phyloP scores from a whole-genome alignment of 2,329 filamentous ascomycete genomes.

The Epichloe typhina region DNA sequence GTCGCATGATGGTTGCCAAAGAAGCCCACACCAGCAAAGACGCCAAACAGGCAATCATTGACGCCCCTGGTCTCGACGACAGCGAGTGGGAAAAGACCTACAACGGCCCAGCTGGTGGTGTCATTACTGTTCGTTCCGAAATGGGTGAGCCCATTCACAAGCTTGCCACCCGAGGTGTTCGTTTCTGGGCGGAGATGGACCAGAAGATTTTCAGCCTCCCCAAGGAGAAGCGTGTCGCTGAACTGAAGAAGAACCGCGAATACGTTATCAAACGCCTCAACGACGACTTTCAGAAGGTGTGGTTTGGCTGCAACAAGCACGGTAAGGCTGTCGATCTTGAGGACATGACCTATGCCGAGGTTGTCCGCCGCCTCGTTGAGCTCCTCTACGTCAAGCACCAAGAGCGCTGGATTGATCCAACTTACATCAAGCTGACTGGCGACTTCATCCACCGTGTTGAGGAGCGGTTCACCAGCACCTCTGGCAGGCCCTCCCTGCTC shows the following conservation, averaged over 20 bases:
- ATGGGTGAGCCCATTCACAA: slow-evolving; percentile 99
- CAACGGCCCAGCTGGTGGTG: slow-evolving; percentile 78
- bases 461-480: slow-evolving; percentile 73
- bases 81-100: slow-evolving; percentile 85
- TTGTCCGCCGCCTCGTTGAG: slow-evolving; percentile 75
- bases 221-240: slow-evolving; percentile 81
- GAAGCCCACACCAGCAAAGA: slow-evolving; percentile 79
- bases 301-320: slow-evolving; percentile 78
- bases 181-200: slow-evolving; percentile 98
- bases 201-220: slow-evolving; percentile 94
- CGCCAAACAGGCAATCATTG: slow-evolving; percentile 82
- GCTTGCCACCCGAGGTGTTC: slow-evolving; percentile 87
- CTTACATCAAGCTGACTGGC: slow-evolving; percentile 69
- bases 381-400: slow-evolving; percentile 88
- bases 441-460: slow-evolving; percentile 96
- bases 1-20: slow-evolving; percentile 89
- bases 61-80: slow-evolving; percentile 72
- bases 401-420: slow-evolving; percentile 80
- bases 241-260: slow-evolving; percentile 76
- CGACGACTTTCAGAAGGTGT: slow-evolving; percentile 92
- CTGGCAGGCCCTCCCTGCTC: slow-evolving; percentile 65
- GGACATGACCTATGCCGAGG: slow-evolving; percentile 90
- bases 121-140: slow-evolving; percentile 93
- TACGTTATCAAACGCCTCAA: slow-evolving; percentile 95
- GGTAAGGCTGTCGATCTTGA: slow-evolving; percentile 78